phyloP scores from a whole-genome alignment of 768 basidiomycete genomes.

The Calocybe gangraenosa region DNA sequence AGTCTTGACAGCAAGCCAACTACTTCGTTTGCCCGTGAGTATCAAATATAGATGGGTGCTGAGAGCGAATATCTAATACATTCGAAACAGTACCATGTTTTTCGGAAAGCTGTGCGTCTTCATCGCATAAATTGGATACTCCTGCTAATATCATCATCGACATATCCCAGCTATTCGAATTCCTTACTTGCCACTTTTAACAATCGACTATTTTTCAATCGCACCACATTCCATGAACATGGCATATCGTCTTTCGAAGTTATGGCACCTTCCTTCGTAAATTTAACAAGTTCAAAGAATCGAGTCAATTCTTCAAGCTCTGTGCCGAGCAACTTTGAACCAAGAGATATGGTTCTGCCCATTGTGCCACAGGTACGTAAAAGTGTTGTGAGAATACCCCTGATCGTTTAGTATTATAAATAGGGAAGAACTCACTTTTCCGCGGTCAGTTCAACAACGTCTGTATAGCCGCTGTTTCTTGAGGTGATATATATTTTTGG shows the following conservation, averaged over 20 bases:
- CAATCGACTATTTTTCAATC: conserved; percentile 3
- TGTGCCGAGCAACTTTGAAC: neutral
- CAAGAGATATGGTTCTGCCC: neutral
- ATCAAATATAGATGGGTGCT: no score
- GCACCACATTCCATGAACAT: neutral
- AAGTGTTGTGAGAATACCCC: no score
- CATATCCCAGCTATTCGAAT: conserved; percentile 4
- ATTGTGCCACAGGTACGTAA: no score
- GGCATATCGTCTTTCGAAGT: neutral
- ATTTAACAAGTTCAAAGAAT: neutral
- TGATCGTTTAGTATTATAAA: no score
- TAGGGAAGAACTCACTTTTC: no score
- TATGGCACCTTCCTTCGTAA: no score
- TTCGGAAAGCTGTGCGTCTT: conserved; percentile 7
- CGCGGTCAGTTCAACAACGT: no score
- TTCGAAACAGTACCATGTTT: conserved; percentile 2
- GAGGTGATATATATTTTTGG: no score
- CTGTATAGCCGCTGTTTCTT: no score
- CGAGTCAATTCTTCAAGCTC: neutral
- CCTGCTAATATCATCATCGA: neutral
- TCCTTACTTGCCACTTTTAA: conserved; percentile 7
- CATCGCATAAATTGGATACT: neutral
- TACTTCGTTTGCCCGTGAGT: conserved; percentile 11
- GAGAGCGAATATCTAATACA: neutral
- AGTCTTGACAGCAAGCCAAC: neutral